These are phyloP conservation scores for Gelatoporia subvermispora DNA, from an alignment of 768 basidiomycete species.

Conservation along the genomic window DNA sequence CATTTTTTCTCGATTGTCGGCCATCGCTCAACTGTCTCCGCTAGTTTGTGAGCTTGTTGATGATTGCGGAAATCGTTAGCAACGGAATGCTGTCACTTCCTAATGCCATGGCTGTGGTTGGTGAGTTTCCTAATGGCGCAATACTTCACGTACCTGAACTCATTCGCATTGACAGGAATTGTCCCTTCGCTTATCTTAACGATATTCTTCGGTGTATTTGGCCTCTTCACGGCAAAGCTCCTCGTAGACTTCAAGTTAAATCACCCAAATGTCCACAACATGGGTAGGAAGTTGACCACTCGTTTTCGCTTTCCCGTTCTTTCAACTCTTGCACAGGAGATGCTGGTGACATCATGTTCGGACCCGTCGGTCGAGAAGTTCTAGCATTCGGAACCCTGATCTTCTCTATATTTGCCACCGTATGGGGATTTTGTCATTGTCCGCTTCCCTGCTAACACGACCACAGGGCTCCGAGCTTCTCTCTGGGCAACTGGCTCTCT, in stretches of 20 bases:
- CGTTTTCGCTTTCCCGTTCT: neutral
- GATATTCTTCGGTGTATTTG: slow-evolving; percentile 48
- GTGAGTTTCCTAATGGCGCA: slow-evolving; percentile 21
- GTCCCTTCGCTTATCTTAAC: slow-evolving; percentile 48
- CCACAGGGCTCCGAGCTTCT: slow-evolving; percentile 42
- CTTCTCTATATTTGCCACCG: slow-evolving; percentile 40
- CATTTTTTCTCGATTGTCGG: neutral
- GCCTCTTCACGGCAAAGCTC: slow-evolving; percentile 46
- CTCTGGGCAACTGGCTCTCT: slow-evolving; percentile 49
- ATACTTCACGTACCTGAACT: neutral
- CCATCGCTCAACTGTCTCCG: neutral
- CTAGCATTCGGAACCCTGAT: slow-evolving; percentile 42
- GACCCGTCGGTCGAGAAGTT: slow-evolving; percentile 42
- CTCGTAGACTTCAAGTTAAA: slow-evolving; percentile 54
- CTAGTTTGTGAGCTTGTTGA: slow-evolving; percentile 44
- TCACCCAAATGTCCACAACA: slow-evolving; percentile 49
- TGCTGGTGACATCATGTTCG: slow-evolving; percentile 45
- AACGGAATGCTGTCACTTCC: slow-evolving; percentile 54
- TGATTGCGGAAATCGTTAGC: slow-evolving; percentile 56
- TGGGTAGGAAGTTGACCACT: slow-evolving; percentile 30
- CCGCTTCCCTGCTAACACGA: neutral
- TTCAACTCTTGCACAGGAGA: slow-evolving; percentile 32
- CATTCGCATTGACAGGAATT: slow-evolving; percentile 32
- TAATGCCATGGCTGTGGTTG: slow-evolving; percentile 46
- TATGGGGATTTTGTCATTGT: slow-evolving; percentile 3